A percentile compares a stretch with the other conserved stretches of the same genome.
Conservation (phyloP, 1,139 yeast genomes). For the Casaregolazyma lundiana region DNA sequence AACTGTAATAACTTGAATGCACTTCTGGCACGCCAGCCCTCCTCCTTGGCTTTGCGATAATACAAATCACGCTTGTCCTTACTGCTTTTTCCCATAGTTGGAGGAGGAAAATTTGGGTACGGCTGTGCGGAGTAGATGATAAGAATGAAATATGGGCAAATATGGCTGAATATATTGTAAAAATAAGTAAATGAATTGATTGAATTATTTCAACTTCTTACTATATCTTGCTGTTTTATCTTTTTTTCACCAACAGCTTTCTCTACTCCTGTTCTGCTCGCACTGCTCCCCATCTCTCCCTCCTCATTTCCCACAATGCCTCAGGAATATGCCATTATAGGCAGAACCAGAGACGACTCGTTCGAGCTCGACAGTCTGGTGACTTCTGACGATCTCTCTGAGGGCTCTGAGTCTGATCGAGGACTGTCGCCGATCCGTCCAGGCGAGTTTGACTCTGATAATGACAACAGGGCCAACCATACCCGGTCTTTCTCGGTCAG, state of each 20-base stretch:
- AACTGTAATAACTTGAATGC: conserved; percentile 89
- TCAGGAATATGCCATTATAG: conserved; percentile 4
- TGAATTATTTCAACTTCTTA: background rate
- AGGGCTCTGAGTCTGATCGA: conserved; percentile 23
- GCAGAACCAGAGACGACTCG: conserved; percentile 24
- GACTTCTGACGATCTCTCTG: conserved; percentile 27
- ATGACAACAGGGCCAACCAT: conserved; percentile 10
- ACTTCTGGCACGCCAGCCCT: conserved; percentile 95
- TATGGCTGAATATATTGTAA: background rate
- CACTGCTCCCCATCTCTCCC: background rate
- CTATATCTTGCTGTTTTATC: background rate
- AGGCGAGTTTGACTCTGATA: conserved; percentile 13
- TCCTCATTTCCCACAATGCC: conserved; percentile 2
- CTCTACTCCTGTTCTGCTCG: too few species aligned
- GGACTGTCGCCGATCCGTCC: conserved; percentile 24
- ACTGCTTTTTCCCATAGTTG: conserved; percentile 83
- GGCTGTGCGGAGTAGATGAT: background rate
- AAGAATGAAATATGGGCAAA: background rate
- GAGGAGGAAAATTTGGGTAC: background rate
- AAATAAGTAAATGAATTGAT: background rate
- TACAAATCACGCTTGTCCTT: conserved; percentile 93
- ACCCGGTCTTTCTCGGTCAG: conserved; percentile 25
- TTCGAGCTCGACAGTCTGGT: conserved; percentile 36
- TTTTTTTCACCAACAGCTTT: background rate
- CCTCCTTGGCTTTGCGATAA: conserved; percentile 89